phyloP scores from a whole-genome alignment of 2,329 filamentous ascomycete genomes.

The Pestalotiopsis sp. region DNA sequence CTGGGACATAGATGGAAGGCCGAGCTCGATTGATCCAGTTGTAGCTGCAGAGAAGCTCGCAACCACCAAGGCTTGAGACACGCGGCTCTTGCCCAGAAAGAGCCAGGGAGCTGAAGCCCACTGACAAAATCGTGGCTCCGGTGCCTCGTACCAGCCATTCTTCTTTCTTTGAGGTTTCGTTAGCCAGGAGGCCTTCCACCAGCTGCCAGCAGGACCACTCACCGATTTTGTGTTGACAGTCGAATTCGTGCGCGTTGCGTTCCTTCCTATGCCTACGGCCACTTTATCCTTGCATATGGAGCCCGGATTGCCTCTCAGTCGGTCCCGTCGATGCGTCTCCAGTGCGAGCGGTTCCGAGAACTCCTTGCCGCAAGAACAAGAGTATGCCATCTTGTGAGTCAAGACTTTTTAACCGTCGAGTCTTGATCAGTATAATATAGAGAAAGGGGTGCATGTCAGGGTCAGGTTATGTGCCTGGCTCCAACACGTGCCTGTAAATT shows the following conservation, averaged over 20 bases:
- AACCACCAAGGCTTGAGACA: constrained; percentile 7
- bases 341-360: neutral
- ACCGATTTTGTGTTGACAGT: neutral
- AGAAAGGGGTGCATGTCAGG: neutral
- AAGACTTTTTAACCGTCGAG: neutral
- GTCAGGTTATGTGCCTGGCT: neutral
- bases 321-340: neutral
- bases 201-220: neutral
- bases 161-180: neutral
- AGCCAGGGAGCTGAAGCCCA: neutral
- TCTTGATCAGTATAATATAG: neutral
- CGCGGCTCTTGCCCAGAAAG: neutral
- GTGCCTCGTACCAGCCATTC: neutral
- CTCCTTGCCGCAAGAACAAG: neutral
- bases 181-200: neutral
- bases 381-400: neutral
- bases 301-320: neutral
- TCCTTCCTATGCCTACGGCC: neutral
- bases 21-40: constrained; percentile 8
- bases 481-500: neutral
- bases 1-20: neutral
- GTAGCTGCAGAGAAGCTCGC: constrained; percentile 17
- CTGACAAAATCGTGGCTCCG: neutral
- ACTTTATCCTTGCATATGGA: neutral
- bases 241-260: neutral